Conservation (phyloP, 2,329 filamentous ascomycete genomes). For the Iodosphaeria phyllophila region DNA sequence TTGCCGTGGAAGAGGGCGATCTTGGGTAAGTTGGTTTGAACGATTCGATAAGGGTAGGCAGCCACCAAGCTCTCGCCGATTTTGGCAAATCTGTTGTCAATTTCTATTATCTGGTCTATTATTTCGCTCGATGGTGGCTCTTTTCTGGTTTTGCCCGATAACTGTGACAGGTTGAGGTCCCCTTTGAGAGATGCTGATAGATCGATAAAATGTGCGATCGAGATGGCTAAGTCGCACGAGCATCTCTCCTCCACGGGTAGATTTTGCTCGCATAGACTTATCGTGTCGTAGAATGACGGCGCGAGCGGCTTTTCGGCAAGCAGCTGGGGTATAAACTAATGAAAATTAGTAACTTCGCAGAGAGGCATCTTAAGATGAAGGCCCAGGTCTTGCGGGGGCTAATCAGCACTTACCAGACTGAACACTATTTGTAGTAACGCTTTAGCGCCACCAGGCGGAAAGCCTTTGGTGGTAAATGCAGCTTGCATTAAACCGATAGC, state of each 20-base stretch:
- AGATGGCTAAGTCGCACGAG: conserved; percentile 20
- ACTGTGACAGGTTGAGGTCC: conserved; percentile 11
- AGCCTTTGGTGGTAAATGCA: conserved; percentile 19
- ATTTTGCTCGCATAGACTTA: conserved; percentile 17
- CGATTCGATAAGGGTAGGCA: conserved; percentile 18
- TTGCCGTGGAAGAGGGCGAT: conserved; percentile 28
- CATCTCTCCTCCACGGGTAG: conserved; percentile 18
- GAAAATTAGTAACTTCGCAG: not conserved
- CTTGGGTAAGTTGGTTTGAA: conserved; percentile 15
- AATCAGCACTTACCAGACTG: conserved; percentile 26
- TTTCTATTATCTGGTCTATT: conserved; percentile 22
- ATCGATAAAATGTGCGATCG: conserved; percentile 21
- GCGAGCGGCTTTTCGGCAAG: conserved; percentile 20
- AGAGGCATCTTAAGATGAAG: not conserved
- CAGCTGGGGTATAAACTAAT: conserved; percentile 25
- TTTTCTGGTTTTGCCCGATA: no score
- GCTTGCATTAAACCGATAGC: conserved; percentile 36
- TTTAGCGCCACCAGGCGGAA: conserved; percentile 24
- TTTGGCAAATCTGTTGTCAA: conserved; percentile 19
- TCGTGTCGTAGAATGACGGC: conserved; percentile 21
- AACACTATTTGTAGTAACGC: conserved; percentile 36
- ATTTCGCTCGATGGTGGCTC: no score
- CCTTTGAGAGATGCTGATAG: conserved; percentile 17
- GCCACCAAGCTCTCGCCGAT: conserved; percentile 18
- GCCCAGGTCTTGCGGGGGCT: not conserved